A percentile compares a stretch with the other conserved stretches of the same genome.
Conservation (phyloP, 1,284 basidiomycete species). For the Austroboletus sp. region DNA sequence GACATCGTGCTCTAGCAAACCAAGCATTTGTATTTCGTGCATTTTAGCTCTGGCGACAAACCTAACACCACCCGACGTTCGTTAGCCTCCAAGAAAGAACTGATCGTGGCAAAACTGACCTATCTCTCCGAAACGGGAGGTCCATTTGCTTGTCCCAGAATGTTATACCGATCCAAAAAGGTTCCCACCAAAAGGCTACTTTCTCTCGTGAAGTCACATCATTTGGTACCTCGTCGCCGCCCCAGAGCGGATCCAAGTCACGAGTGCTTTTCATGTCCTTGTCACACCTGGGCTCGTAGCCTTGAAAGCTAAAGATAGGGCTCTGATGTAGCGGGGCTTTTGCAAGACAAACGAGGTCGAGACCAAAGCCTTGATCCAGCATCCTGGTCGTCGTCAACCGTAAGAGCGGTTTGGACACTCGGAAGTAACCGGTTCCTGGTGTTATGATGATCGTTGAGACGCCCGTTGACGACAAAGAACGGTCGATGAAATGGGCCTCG, state of each 20-base stretch:
- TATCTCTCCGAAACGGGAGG: conserved; percentile 78
- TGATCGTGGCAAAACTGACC: conserved; percentile 38
- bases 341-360: conserved; percentile 85
- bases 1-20: conserved; percentile 82
- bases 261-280: conserved; percentile 44
- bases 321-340: conserved; percentile 91
- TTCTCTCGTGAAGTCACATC: conserved; percentile 37
- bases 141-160: conserved; percentile 85
- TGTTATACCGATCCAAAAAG: conserved; percentile 73
- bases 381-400: conserved; percentile 92
- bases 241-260: conserved; percentile 74
- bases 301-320: conserved; percentile 79
- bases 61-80: conserved; percentile 33
- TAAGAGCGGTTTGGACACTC: conserved; percentile 85
- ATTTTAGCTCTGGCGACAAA: conserved; percentile 89
- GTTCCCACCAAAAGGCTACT: conserved; percentile 76
- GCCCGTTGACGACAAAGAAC: conserved; percentile 90
- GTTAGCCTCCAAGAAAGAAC: neutral
- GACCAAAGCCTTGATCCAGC: conserved; percentile 87
- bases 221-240: conserved; percentile 50
- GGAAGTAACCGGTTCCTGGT: conserved; percentile 91
- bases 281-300: conserved; percentile 47
- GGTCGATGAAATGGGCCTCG: conserved; percentile 93
- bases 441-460: conserved; percentile 81
- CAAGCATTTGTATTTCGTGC: conserved; percentile 92